Evolutionary conservation across 495 filamentous ascomycete genomes (phyloP), one percentile per base, ranked within the genome.

Genomic region (Penicillium paradoxum): DNA sequence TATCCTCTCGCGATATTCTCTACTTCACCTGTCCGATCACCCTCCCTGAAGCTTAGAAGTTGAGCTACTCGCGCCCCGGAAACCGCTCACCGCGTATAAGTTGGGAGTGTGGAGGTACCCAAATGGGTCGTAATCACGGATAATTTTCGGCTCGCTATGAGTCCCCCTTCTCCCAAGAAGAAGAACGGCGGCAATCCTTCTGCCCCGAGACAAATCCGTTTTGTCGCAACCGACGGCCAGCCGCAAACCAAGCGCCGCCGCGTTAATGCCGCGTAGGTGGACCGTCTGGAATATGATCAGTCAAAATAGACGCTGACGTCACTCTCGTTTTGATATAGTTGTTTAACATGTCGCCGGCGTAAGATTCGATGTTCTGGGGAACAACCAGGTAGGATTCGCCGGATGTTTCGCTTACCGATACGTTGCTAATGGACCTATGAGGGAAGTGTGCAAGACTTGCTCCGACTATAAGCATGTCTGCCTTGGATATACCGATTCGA

Each of bases 301-400:
- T 59, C 57, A 59, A 55, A 30, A 63, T 17, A 4, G 61, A 56
- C 50, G 42, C 51, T 64, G 50, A 62, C 55, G 29, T 29, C 38
- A 14, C 15, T 10, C 44, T 42, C 48, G 24, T 49, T 45, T 60
- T 15, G 44, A 17, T 54, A 18, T 57, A 88, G 86, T 57, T 89
- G 88, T 71, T 76, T 83, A 53, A 91, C 87, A 48, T 90, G 87
- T 69, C 84, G 88, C 67, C 89, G 85, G 62, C 80, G 88, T 68
- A 91, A 91, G 72, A 91, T 88, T 50, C 80, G 88, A 67, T 91
- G 88, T 65, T 88, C 86, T 22, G 88, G 88, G 50, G 85, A 89
- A 71, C 82, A 83, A 56, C 85, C 85, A 68, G 70, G 74, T 77
- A 63, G 41, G 66, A 57, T 11, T n/a, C 39, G 30, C 18, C 17